Base-by-base conservation (phyloP, 306 rosid genomes). In the Leucaena leucocephala region DNA sequence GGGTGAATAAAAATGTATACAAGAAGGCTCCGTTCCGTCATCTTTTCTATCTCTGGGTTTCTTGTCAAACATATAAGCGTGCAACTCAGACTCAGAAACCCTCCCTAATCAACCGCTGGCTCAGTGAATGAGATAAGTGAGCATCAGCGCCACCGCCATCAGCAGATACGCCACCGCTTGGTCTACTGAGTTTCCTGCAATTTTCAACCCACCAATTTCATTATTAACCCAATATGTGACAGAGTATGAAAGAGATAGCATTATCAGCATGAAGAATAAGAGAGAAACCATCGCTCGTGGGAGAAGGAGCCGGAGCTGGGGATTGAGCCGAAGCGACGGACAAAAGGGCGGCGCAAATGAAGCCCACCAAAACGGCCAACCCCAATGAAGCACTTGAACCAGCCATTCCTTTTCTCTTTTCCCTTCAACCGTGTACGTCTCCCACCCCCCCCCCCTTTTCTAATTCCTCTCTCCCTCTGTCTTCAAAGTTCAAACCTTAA, bases 41-140 rank as follows among this genome's bases (percentile, higher is more conserved):
- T 78, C 81, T 76, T 15, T 3, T 75, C 45, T 50, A 22, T 17
- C 59, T 73, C 62, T 8, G 7, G 62, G 11, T 61, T 22, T 43
- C 14, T 75, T 74, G 70, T 45, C 71, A 59, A 22, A 59, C 1
- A 58, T 22, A 15, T 39, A 40, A 7, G 22, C 55, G 55, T 76
- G 52, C 43, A 33, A 5, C 68, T 76, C 49, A 22, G 68, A 42
- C 75, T 34, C 4, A 2, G 49, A 77, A 71, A 46, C 39, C 68
- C 46, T 42, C 17, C 64, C 68, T 67, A 36, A 66, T 57, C 59
- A 4, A 43, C n/a, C 48, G 58, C 15, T 54, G 27, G 71, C 16
- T 91, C 44, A 94, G 81, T 92, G 97, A 79, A 91, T 92, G 80
- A 94, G 75, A 71, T 91, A 92, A 38, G 98, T 92, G 45, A 94